Base-by-base conservation (phyloP, 2,329 filamentous ascomycete genomes). In the Leptographium radiaticola region DNA sequence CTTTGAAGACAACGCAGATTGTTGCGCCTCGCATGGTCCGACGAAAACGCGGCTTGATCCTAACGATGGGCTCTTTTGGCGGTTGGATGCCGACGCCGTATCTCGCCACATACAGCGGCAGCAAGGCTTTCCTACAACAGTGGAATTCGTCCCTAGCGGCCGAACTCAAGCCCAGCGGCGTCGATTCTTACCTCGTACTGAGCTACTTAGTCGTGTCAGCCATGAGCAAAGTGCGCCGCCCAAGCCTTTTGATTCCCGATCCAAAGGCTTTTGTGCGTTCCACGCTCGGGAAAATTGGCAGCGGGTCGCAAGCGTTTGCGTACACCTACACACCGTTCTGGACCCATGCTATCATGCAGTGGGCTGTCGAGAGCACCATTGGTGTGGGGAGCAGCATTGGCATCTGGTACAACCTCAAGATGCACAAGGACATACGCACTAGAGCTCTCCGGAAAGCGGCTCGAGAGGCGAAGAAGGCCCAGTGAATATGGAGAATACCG, bases 41-140 rank as follows among this genome's bases (percentile, higher is more conserved):
- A 66, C 86, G 90, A 63, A 89, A 87, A 71, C 82, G 83, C 55
- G 93, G 94, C 30, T 76, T 98, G 39, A 89, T 98, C 64, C 75
- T 98, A 53, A 98, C 91, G 55, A 96, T 98, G 90, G 93, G 91
- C 48, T 96, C 90, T 12, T 95, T 97, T 66, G 93, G 86, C 58
- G 94, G 93, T 60, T 85, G 94, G 71, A 81, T 93, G 57, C 93
- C 93, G 9, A 95, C 89, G 0, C 90, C 94, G 7, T 83, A 93
- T 53, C 79, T 98, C 46, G 93, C 93, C 13, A 97, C 93, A 4
- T 98, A 98, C 76, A 94, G 88, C 46, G 93, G 93, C 60, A 93
- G 86, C 80, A 98, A 98, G 73, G 91, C 93, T 1, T 98, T 98
- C 78, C 77, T 98, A 49, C 91, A 97, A 71, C 85, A 95, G 65